phyloP scores from a whole-genome alignment of 192 early-diverging fungal genomes.

The Entomortierella chlamydospora region DNA sequence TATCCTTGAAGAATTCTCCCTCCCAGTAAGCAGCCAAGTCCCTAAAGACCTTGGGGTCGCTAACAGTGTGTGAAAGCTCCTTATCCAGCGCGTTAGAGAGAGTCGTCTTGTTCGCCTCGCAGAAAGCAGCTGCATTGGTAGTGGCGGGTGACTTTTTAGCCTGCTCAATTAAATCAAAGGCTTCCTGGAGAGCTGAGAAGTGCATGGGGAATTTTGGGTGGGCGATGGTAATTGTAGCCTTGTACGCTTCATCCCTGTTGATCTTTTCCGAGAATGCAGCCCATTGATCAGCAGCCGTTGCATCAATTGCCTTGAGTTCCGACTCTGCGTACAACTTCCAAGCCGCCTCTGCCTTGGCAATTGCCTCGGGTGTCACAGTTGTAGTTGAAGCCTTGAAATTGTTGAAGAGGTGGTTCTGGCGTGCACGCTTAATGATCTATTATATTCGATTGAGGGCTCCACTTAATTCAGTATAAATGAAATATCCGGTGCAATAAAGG shows the following conservation, averaged over 20 bases:
- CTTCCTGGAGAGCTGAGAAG: conserved; percentile 69
- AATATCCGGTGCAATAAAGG: too few relatives aligned
- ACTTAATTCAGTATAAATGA: not conserved
- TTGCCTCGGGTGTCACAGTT: conserved; percentile 60
- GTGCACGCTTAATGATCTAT: conserved; percentile 90
- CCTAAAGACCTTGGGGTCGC: conserved; percentile 91
- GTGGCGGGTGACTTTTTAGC: conserved; percentile 61
- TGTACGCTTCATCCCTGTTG: conserved; percentile 58
- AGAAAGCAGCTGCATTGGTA: conserved; percentile 60
- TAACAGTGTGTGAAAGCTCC: conserved; percentile 72
- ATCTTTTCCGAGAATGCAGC: conserved; percentile 63
- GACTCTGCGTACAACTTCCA: conserved; percentile 71
- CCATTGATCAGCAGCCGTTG: conserved; percentile 64
- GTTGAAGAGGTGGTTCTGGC: conserved; percentile 84
- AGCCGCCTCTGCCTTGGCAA: conserved; percentile 69
- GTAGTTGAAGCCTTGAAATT: conserved; percentile 59
- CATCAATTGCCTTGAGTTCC: conserved; percentile 63
- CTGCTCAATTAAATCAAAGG: conserved; percentile 53
- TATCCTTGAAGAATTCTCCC: conserved; percentile 90
- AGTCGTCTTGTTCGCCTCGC: conserved; percentile 65
- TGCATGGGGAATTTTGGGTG: conserved; percentile 84
- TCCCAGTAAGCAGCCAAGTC: conserved; percentile 96
- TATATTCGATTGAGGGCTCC: too few relatives aligned
- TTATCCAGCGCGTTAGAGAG: conserved; percentile 65
- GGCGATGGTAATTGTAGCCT: conserved; percentile 52